These are phyloP conservation scores for Ceratocystiopsis minuta DNA, from an alignment of 2,329 filamentous ascomycete genomes.

Conservation along the genomic window DNA sequence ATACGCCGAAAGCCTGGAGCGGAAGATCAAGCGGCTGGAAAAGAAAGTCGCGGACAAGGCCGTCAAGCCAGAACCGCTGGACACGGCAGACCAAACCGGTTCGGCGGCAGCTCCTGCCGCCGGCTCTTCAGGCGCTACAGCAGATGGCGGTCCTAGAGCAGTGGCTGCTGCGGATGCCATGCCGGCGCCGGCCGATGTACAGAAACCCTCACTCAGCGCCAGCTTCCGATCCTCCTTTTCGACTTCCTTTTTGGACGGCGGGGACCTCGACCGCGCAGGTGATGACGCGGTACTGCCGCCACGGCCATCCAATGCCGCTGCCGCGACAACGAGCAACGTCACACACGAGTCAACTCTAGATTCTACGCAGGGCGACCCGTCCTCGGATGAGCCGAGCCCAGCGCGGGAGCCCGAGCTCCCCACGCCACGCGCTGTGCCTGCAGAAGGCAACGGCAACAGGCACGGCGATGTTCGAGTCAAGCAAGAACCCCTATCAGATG, in stretches of 20 bases:
- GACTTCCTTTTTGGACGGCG: neutral
- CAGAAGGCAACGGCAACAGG: too few species aligned
- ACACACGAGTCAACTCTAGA: neutral
- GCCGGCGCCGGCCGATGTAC: neutral
- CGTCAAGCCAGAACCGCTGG: too few species aligned
- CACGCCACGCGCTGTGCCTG: neutral
- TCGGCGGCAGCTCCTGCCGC: neutral
- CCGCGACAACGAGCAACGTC: too few species aligned
- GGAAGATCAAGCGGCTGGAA: slow-evolving; percentile 25
- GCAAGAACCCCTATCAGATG: slow-evolving; percentile 35
- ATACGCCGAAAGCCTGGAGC: slow-evolving; percentile 25
- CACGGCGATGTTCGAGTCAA: slow-evolving; percentile 19
- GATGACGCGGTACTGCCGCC: neutral
- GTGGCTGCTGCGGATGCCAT: too few species aligned
- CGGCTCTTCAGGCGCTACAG: too few species aligned
- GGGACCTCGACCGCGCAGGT: neutral
- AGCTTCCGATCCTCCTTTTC: slow-evolving; percentile 2
- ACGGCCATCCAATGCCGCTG: neutral
- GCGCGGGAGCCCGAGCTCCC: neutral
- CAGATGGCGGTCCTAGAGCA: too few species aligned
- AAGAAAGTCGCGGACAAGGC: slow-evolving; percentile 11
- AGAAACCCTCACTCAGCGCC: slow-evolving; percentile 3
- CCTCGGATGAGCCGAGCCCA: neutral
- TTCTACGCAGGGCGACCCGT: slow-evolving; percentile 7
- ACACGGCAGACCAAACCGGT: too few species aligned